Evolutionary conservation across 2,329 filamentous ascomycete species (phyloP), one percentile per base, ranked within the genome.

Genomic region (Colletotrichum coccodes): DNA sequence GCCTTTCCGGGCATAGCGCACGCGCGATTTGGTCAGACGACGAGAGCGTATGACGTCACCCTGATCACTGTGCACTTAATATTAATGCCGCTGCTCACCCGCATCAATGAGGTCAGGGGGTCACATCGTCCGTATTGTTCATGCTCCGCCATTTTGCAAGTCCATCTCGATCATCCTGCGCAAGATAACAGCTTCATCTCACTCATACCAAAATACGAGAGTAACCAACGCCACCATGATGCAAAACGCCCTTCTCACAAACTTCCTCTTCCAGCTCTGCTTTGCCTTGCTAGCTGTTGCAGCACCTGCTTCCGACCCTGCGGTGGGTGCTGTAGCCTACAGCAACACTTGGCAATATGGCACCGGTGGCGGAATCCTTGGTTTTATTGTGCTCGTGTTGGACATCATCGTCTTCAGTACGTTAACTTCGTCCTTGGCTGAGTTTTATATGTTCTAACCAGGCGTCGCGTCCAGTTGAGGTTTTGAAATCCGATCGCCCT

Each of bases 351-450:
- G 86, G 85, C 84, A 89, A 64, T 89, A 88, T 54, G 89, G 89
- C 46, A 87, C 86, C 2, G 88, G 89, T 30, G 89, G 89, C 18
- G 89, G 89, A 2, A 83, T 91, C 40, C 54, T 90, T 7, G 89
- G 89, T 1, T 87, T 91, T 73, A 85, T 91, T 62, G 81, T 91
- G 4, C 77, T 91, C 30, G 78, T 91, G 16, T 80, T 91, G 8
- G 89, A 91, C 71, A 85, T 91, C 44, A 84, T 91, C 38, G 87
- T 89, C 44, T 90, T 86, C 76, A 84, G 89, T 91, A 82, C 32
- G 88, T 82, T 12, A 4, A 36, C 46, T 3, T 16, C 23, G 11
- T 53, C 6, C 4, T 2, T 12, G 9, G 1, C 21, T 7, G 5
- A 6, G 16, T 18, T 14, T 23, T 5, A 6, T 14, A 8, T 60